Evolutionary conservation across 1,284 basidiomycete genomes (phyloP), one percentile per base, ranked within the genome.

Genomic region (Cystobasidium slooffiae): DNA sequence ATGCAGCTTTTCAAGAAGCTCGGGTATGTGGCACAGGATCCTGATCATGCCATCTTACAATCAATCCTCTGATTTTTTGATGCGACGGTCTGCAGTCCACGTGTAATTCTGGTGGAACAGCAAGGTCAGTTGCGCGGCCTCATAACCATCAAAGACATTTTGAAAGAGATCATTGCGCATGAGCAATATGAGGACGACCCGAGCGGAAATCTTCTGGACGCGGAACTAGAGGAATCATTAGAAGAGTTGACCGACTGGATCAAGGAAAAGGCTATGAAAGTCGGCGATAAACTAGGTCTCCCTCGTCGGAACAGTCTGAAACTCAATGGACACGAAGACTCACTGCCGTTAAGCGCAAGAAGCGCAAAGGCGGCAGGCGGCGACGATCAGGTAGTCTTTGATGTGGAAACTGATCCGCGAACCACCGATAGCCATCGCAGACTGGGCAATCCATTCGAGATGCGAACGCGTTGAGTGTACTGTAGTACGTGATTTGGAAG

Each of bases 1-100:
- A 93, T 97, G 90, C 92, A 97, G 81, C 84, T 97, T 39, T 97
- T 97, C 85, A 92, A 94, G 80, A 88, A 93, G 63, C 91, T 97
- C 90, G 95, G 96, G 94, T 94, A 80, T 77, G 91, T 86, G 8
- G n/a, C 70, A 12, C 46, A 49, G 1, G 2, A 14, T 49, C n/a
- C 39, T 1, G 3, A n/a, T 37, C 5, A 68, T 39, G 59, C 14
- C 20, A 65, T 3, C 49, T 9, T 16, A 20, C 7, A 16, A 49
- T 10, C 16, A n/a, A 12, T 2, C 22, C 8, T n/a, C 10, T 16
- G n/a, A 63, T 18, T 56, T 53, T 61, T 10, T 20, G 10, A 14
- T 12, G 6, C 31, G 51, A 47, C 74, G 59, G 52, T 41, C 44
- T 76, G 55, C 80, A 97, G 93, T 0, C 97, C 97, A 0, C 89